These are phyloP conservation scores for Suillus alpinus DNA, from an alignment of 768 basidiomycete species.

Conservation along the genomic window DNA sequence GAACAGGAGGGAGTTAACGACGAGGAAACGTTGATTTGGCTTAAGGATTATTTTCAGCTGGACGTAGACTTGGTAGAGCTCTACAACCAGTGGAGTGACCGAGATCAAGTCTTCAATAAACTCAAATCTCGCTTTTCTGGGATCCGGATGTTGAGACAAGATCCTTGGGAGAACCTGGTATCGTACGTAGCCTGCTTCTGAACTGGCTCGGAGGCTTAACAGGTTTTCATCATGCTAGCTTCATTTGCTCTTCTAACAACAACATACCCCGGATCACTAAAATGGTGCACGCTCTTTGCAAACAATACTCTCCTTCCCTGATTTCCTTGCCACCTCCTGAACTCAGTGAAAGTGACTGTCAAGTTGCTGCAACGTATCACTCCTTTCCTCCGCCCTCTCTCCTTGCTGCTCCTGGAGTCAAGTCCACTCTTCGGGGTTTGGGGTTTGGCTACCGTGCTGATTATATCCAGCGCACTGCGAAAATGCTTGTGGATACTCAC, in stretches of 20 bases:
- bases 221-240: constrained; percentile 44
- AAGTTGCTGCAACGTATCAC: constrained; percentile 46
- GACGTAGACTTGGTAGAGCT: constrained; percentile 66
- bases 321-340: constrained; percentile 43
- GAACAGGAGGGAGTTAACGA: constrained; percentile 39
- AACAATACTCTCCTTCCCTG: constrained; percentile 69
- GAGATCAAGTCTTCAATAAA: constrained; percentile 73
- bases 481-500: constrained; percentile 66
- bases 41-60: constrained; percentile 89
- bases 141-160: constrained; percentile 85
- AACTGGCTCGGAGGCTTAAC: constrained; percentile 1
- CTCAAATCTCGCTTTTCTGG: constrained; percentile 69
- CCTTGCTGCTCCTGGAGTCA: constrained; percentile 58
- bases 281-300: constrained; percentile 85
- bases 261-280: constrained; percentile 93
- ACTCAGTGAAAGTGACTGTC: not conserved
- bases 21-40: constrained; percentile 68
- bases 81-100: constrained; percentile 71
- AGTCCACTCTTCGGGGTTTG: constrained; percentile 65
- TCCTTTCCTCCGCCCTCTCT: constrained; percentile 81
- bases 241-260: constrained; percentile 98
- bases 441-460: constrained; percentile 96
- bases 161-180: constrained; percentile 93
- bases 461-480: constrained; percentile 82
- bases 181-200: constrained; percentile 57